Conservation (phyloP, 371 early-diverging fungal species). For the Mucor lusitanicus region DNA sequence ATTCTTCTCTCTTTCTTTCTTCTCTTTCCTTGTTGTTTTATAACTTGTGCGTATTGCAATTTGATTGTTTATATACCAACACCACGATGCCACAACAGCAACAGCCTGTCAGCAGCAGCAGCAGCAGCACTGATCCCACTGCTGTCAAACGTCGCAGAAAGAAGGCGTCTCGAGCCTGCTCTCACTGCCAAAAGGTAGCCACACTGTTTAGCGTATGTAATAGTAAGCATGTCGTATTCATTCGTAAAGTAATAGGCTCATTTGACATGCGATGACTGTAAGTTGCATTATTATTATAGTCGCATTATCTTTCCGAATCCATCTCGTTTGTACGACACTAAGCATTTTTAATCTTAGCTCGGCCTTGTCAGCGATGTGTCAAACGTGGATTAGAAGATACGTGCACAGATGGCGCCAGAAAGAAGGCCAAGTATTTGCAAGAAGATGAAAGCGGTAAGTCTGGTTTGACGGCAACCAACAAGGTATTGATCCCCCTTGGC, state of each 20-base stretch:
- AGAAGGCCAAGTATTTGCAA: slow-evolving; percentile 82
- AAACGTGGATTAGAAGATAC: slow-evolving; percentile 67
- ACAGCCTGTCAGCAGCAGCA: background rate
- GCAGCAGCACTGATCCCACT: background rate
- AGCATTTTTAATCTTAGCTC: slow-evolving; percentile 28
- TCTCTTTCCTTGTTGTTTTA: background rate
- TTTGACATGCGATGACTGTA: slow-evolving; percentile 63
- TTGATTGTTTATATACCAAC: background rate
- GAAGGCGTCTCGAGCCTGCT: slow-evolving; percentile 35
- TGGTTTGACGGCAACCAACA: no score
- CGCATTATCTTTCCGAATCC: background rate
- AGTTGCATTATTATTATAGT: slow-evolving; percentile 8
- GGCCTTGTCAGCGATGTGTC: slow-evolving; percentile 81
- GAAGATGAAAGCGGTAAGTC: slow-evolving; percentile 42
- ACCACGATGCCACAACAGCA: background rate
- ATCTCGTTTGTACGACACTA: background rate
- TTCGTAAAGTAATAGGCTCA: slow-evolving; percentile 34
- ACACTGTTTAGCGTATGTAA: no score
- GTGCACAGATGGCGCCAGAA: slow-evolving; percentile 77
- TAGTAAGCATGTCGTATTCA: background rate
- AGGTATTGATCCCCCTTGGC: no score
- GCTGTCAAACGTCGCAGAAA: slow-evolving; percentile 10
- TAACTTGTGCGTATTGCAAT: background rate
- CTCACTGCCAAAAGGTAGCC: slow-evolving; percentile 47
- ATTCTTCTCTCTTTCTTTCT: background rate